Conservation (phyloP, 257 asterid species). For the Lithospermum erythrorhizon region DNA sequence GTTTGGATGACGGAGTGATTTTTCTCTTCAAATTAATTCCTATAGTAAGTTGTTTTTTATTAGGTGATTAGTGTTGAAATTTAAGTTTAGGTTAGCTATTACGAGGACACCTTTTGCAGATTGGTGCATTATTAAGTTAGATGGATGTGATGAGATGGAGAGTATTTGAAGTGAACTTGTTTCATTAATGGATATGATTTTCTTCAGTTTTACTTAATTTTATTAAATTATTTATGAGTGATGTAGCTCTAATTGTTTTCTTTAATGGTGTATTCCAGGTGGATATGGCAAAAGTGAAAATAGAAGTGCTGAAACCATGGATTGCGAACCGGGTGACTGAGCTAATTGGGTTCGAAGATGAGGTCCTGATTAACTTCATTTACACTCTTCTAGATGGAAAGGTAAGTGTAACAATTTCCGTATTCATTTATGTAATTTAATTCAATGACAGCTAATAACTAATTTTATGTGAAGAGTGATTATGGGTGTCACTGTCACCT, state of each 20-base stretch:
- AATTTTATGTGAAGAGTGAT: neutral
- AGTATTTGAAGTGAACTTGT: neutral
- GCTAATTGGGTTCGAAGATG: slow-evolving; percentile 96
- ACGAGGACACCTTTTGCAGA: slow-evolving; percentile 10
- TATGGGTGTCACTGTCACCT: neutral
- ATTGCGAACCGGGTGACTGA: slow-evolving; percentile 94
- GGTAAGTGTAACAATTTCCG: slow-evolving; percentile 24
- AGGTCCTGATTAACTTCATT: slow-evolving; percentile 91
- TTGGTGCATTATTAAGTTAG: slow-evolving; percentile 5
- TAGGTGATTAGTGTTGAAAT: neutral
- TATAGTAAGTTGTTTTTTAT: too few relatives aligned
- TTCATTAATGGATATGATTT: neutral
- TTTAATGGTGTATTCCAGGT: slow-evolving; percentile 34
- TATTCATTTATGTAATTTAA: neutral
- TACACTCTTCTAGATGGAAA: slow-evolving; percentile 83
- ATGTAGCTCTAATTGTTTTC: neutral
- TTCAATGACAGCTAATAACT: neutral
- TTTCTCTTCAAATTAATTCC: too few relatives aligned
- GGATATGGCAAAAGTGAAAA: slow-evolving; percentile 81
- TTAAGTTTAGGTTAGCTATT: neutral
- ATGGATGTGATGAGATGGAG: slow-evolving; percentile 7
- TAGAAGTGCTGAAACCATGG: slow-evolving; percentile 97
- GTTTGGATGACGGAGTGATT: too few relatives aligned
- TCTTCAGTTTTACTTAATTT: slow-evolving; percentile 3
- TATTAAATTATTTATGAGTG: slow-evolving; percentile 3